Evolutionary conservation across 2,329 filamentous ascomycete species (phyloP).

Genomic region (Tolypocladium paradoxum): DNA sequence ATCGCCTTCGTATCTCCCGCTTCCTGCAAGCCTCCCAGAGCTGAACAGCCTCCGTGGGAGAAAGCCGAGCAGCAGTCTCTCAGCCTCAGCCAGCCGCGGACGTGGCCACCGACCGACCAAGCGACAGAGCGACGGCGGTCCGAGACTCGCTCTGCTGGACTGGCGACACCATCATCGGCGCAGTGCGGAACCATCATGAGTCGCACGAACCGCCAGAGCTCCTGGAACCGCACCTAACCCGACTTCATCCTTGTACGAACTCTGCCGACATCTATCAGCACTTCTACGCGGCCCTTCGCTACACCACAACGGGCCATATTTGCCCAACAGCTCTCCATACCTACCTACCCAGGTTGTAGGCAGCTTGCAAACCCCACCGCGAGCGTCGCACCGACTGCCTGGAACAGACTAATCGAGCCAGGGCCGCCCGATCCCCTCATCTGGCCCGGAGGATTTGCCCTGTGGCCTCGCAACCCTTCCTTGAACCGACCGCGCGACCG

Average conservation of each 20-base stretch:
- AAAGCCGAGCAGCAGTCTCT: not conserved
- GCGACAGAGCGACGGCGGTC: not conserved
- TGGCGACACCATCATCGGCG: not conserved
- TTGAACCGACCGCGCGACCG: not conserved
- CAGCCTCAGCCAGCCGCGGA: not conserved
- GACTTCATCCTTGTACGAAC: not conserved
- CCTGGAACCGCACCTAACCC: not conserved
- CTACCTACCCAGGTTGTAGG: not conserved
- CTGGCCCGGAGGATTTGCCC: not conserved
- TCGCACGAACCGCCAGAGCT: not conserved
- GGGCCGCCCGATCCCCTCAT: not conserved
- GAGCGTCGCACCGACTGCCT: not conserved
- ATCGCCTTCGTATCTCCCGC: too few species aligned
- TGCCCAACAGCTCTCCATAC: not conserved
- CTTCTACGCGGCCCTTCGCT: not conserved
- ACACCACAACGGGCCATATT: not conserved
- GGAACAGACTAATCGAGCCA: not conserved
- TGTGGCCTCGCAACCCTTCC: not conserved
- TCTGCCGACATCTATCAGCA: not conserved
- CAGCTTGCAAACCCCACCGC: not conserved
- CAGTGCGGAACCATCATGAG: not conserved
- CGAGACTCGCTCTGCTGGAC: not conserved
- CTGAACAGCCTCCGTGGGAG: not conserved
- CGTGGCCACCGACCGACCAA: not conserved
- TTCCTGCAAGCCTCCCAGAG: not conserved